Conservation (phyloP, 345 rosid genomes). For the Melaleuca alternifolia region DNA sequence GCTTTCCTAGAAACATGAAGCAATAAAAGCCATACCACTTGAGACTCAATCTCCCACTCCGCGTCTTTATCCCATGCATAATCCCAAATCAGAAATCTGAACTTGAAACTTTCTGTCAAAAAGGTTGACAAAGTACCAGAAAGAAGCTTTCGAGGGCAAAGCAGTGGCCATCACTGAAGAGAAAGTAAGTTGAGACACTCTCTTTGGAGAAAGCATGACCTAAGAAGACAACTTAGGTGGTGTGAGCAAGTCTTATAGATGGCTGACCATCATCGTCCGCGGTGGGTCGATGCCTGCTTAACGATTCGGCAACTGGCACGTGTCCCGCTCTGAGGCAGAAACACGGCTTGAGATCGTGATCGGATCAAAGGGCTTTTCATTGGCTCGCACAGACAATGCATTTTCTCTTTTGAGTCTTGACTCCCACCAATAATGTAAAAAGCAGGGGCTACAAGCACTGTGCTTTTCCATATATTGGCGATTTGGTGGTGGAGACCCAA, state of each 20-base stretch:
- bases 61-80: not conserved
- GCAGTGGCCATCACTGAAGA: not conserved
- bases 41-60: not conserved
- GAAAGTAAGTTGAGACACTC: not conserved
- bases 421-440: not conserved
- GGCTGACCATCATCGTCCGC: not conserved
- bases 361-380: not conserved
- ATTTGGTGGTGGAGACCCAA: not conserved
- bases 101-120: not conserved
- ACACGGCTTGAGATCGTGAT: not conserved
- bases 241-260: too few species aligned
- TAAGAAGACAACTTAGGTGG: not conserved
- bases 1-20: not conserved
- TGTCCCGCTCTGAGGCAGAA: not conserved
- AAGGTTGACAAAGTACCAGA: not conserved
- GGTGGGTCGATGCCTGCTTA: not conserved
- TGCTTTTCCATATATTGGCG: not conserved
- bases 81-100: not conserved
- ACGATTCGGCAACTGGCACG: not conserved
- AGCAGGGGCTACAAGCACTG: not conserved
- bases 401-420: not conserved
- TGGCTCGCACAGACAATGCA: not conserved
- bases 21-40: not conserved
- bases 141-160: not conserved
- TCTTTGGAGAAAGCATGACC: not conserved